A percentile compares a stretch with the other conserved stretches of the same genome.
These are phyloP conservation scores for Ascochyta viciae-villosae DNA, from an alignment of 2,329 filamentous ascomycete genomes.

Conservation along the genomic window DNA sequence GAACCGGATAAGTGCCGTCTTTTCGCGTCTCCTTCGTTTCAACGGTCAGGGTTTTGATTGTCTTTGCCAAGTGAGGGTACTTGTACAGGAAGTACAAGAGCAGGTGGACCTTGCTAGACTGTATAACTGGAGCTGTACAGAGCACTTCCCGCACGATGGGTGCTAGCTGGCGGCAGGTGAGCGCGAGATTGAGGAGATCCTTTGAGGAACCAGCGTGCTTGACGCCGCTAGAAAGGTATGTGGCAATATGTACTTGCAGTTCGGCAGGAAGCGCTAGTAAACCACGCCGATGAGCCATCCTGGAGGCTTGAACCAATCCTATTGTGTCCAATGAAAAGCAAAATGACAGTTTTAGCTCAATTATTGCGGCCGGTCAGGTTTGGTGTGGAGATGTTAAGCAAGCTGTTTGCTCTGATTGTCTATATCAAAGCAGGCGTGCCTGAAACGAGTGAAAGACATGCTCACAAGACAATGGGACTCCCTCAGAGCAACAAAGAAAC, in stretches of 20 bases:
- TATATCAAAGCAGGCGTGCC: neutral
- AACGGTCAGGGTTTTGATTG: constrained; percentile 1
- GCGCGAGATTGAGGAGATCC: neutral
- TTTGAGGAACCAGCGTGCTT: neutral
- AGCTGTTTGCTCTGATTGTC: neutral
- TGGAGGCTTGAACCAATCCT: neutral
- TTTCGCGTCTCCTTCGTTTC: constrained; percentile 5
- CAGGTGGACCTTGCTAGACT: constrained; percentile 6
- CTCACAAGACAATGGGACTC: neutral
- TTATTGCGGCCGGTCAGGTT: neutral
- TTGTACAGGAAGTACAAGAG: neutral
- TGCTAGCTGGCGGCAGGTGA: constrained; percentile 1
- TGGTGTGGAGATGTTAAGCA: neutral
- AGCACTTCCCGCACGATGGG: constrained; percentile 1
- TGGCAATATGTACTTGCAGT: neutral
- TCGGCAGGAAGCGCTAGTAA: constrained; percentile 1
- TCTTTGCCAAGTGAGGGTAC: neutral
- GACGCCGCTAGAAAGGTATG: neutral
- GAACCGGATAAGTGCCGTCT: neutral
- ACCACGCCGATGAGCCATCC: neutral
- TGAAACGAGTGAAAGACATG: constrained; percentile 1
- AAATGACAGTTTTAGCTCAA: neutral
- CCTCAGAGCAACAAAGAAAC: no score
- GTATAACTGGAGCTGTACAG: neutral
- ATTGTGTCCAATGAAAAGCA: neutral